These are phyloP conservation scores for Candida sithepensis DNA, from an alignment of 805 yeast species.

Conservation along the genomic window DNA sequence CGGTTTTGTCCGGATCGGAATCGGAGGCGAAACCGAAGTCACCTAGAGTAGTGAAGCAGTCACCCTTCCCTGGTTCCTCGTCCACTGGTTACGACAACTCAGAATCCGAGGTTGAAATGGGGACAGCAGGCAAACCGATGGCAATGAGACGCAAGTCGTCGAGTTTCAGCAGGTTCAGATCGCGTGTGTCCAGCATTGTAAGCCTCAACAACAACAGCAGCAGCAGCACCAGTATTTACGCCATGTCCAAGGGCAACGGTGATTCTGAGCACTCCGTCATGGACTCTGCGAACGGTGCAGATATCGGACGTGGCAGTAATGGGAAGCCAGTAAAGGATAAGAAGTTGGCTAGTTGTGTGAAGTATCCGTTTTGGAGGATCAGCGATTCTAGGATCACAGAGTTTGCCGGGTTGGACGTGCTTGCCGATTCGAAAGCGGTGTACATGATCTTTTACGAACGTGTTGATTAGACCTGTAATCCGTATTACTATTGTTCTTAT, in stretches of 20 bases:
- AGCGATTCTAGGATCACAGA: constrained; percentile 75
- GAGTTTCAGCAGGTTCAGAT: constrained; percentile 16
- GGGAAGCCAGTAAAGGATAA: constrained; percentile 26
- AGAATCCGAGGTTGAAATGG: neutral
- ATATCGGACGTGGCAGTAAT: too few relatives aligned
- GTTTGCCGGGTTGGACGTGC: constrained; percentile 50
- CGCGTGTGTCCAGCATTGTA: constrained; percentile 23
- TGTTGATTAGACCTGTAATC: constrained; percentile 28
- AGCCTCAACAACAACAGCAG: neutral
- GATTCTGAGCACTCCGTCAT: too few relatives aligned
- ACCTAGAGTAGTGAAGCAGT: neutral
- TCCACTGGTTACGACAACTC: neutral
- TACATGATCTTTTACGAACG: constrained; percentile 83
- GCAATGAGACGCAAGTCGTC: constrained; percentile 6
- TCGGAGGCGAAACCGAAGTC: constrained; percentile 1
- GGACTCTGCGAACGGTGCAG: neutral
- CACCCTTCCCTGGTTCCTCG: neutral
- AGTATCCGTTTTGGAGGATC: constrained; percentile 77
- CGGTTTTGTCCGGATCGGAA: neutral
- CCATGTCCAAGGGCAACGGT: too few relatives aligned
- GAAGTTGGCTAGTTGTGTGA: constrained; percentile 51
- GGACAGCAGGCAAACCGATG: neutral
- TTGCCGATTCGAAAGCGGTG: constrained; percentile 69
- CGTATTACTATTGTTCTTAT: neutral
- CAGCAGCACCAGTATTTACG: too few relatives aligned